phyloP scores from a whole-genome alignment of 768 basidiomycete species.

The Boletellus ananiceps region DNA sequence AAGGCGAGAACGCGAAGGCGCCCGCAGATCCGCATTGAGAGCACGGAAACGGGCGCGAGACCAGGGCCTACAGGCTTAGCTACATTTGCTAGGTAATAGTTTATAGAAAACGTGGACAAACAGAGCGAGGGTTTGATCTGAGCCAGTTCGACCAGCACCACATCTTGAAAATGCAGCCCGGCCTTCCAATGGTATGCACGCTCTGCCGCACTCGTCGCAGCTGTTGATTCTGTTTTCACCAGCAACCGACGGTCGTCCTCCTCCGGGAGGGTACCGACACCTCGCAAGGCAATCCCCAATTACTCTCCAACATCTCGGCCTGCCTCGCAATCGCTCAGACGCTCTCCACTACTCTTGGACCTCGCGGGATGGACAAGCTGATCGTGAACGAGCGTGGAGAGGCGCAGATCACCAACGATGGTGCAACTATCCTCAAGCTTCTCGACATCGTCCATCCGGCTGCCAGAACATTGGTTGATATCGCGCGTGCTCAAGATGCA shows the following conservation, averaged over 20 bases:
- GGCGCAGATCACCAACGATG: constrained; percentile 99
- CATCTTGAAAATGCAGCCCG: constrained; percentile 70
- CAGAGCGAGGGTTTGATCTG: background rate
- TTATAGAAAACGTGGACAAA: constrained; percentile 21
- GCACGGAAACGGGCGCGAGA: constrained; percentile 28
- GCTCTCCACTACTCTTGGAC: constrained; percentile 92
- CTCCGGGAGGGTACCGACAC: constrained; percentile 94
- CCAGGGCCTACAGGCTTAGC: constrained; percentile 7
- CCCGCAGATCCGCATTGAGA: constrained; percentile 40
- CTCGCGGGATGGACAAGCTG: constrained; percentile 97
- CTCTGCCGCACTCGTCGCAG: background rate
- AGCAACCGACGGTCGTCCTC: constrained; percentile 98
- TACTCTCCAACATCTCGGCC: constrained; percentile 94
- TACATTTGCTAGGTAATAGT: background rate
- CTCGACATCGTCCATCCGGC: constrained; percentile 98
- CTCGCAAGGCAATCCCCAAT: constrained; percentile 88
- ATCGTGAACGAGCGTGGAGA: constrained; percentile 92
- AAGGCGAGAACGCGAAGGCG: constrained; percentile 46
- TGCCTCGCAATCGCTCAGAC: constrained; percentile 92
- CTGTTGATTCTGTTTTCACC: constrained; percentile 16
- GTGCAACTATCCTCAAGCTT: constrained; percentile 95
- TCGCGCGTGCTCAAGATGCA: constrained; percentile 96
- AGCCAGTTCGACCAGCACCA: background rate
- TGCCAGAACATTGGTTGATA: constrained; percentile 95
- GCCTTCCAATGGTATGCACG: constrained; percentile 65